phyloP scores from a whole-genome alignment of 2,329 filamentous ascomycete species.

The Trichoderma sp. region DNA sequence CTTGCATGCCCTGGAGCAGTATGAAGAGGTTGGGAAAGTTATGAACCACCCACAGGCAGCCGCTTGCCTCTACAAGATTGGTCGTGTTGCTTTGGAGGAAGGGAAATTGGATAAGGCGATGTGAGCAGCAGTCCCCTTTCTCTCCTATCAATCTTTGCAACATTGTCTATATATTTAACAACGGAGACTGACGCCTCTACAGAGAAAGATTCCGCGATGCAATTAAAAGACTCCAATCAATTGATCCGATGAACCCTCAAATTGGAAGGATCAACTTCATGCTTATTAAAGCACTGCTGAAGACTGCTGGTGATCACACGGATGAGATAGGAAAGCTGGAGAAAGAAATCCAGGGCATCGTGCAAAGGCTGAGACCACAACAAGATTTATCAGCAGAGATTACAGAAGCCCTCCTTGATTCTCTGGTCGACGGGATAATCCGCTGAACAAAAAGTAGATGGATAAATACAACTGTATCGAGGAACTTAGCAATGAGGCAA shows the following conservation, averaged over 20 bases:
- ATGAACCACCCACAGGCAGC: background rate
- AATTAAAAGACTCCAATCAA: background rate
- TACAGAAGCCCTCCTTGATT: background rate
- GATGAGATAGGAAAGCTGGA: background rate
- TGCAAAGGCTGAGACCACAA: background rate
- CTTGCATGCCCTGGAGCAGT: background rate
- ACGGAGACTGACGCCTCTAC: too few species aligned
- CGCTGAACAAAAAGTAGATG: too few species aligned
- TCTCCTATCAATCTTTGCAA: background rate
- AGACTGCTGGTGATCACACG: background rate
- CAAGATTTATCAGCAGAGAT: background rate
- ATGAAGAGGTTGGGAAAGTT: background rate
- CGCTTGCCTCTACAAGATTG: background rate
- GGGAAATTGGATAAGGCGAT: background rate
- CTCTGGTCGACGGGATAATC: background rate
- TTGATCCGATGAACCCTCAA: background rate
- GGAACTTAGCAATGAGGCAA: too few species aligned
- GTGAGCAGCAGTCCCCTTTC: background rate
- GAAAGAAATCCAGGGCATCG: background rate
- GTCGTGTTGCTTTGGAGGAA: background rate
- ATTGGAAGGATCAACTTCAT: background rate
- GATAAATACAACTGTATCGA: too few species aligned
- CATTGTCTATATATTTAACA: background rate
- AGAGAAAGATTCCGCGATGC: background rate
- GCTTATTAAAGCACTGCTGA: background rate